Evolutionary conservation across 805 yeast species (phyloP), one percentile per base, ranked within the genome.

Genomic region (Candida peoriensis): DNA sequence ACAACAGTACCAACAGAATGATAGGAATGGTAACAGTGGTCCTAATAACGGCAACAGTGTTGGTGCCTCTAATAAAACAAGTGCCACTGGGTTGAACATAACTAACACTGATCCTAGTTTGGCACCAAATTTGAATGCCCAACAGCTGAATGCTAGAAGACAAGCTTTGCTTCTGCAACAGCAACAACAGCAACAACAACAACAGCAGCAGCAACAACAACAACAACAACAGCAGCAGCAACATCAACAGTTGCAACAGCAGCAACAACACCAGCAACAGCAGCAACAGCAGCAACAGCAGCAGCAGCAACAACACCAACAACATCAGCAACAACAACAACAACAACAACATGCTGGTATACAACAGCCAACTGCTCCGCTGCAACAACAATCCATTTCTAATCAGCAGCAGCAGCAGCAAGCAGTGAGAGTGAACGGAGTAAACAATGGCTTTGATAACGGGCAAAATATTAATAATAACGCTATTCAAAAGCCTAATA

Each of bases 221-320:
- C 34, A 22, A 18, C 33, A 20, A 17, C 42, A 39, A 20, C 43
- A 24, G n/a, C 39, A 36, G 21, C 36, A 34, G 19, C 37, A 21
- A 12, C 39, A 37, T 11, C 28, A 27, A 5, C 37, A 20, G 17
- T 50, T 20, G 11, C 25, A 27, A 25, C 36, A 30, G n/a, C 37
- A 35, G 9, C 33, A 20, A 11, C 26, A 20, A 21, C 26, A 21
- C 32, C 43, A 44, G 30, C 44, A 40, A 36, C 41, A 39, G 12
- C 49, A 44, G 20, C 51, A 39, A 17, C 42, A 41, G 18, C 47
- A 32, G 19, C 34, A 34, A 15, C 44, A 32, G 22, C 34, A 19
- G 16, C 28, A 22, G n/a, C 33, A 34, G 16, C 54, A 41, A 32
- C 34, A n/a, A n/a, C 38, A 38, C 15, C 50, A 36, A 21, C 17